Evolutionary conservation across 352 stramenopile genomes (phyloP), one percentile per base, ranked within the genome.

Genomic region (Globisporangium cystogenes): DNA sequence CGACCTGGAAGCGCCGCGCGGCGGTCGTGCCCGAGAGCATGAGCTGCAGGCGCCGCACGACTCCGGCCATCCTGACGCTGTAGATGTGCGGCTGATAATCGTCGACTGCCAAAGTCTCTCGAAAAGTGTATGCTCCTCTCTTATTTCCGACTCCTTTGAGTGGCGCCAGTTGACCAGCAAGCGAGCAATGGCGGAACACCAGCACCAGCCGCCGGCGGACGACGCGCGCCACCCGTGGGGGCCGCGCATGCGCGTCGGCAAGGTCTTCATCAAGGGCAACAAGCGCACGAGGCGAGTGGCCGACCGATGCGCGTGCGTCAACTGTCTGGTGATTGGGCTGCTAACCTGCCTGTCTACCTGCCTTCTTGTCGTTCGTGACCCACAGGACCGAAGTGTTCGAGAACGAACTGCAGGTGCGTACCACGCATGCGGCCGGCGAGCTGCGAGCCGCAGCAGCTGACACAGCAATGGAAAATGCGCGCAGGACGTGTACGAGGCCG

Each of bases 261-360:
- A 95, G 65, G 82, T 95, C 45, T 88, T 86, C 57, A 83, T 95
- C 57, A 86, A 89, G 65, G 85, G 85, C 42, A 95, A 93, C 65
- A 81, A 92, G 43, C 80, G 85, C 59, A 93, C 85, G 46, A 93
- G 87, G 85, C 93, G 49, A 41, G 70, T 64, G 10, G 8, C 29
- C 12, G 29, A n/a, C n/a, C n/a, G n/a, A n/a, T n/a, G n/a, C n/a
- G 26, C 26, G 26, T 5, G 26, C 26, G 26, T 29, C 26, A 29
- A 2, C 26, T 36, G 8, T 36, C 29, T 35, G 8, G 8, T 8
- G 27, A 31, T 5, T 11, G 10, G 27, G 21, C 24, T 44, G 18
- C 26, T 16, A 64, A 48, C 31, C 31, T 8, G 8, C 8, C 15
- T 11, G 8, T 12, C 10, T 36, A 11, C 31, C 8, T 36, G n/a